A percentile compares a stretch with the other conserved stretches of the same genome.
phyloP scores from a whole-genome alignment of 2,329 filamentous ascomycete species.

The Fusarium begoniae region DNA sequence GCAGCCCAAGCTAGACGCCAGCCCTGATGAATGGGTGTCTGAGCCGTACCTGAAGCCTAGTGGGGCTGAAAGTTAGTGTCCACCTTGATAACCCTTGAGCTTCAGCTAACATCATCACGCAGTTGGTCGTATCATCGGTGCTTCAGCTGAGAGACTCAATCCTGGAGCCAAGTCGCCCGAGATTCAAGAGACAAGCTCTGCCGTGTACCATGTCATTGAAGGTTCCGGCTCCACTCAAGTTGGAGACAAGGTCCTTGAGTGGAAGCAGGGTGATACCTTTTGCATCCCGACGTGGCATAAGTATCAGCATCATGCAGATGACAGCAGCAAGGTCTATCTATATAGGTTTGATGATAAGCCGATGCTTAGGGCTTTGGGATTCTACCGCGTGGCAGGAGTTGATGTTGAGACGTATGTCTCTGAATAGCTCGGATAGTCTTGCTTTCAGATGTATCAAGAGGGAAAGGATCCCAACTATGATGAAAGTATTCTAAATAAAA shows the following conservation, averaged over 20 bases:
- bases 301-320: slow-evolving; percentile 57
- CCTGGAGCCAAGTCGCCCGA: slow-evolving; percentile 48
- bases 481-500: background rate
- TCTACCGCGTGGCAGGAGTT: slow-evolving; percentile 46
- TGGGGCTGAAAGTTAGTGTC: slow-evolving; percentile 43
- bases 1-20: slow-evolving; percentile 52
- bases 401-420: slow-evolving; percentile 26
- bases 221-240: slow-evolving; percentile 56
- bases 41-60: slow-evolving; percentile 47
- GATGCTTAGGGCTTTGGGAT: slow-evolving; percentile 61
- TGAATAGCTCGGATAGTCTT: background rate
- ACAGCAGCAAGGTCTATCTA: slow-evolving; percentile 53
- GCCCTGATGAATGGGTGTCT: background rate
- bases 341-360: slow-evolving; percentile 65
- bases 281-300: slow-evolving; percentile 62
- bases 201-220: slow-evolving; percentile 62
- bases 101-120: background rate
- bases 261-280: slow-evolving; percentile 64
- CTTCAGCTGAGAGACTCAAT: slow-evolving; percentile 55
- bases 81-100: background rate
- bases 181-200: slow-evolving; percentile 60
- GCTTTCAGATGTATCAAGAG: background rate
- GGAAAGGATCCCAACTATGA: no score
- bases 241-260: slow-evolving; percentile 46
- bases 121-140: slow-evolving; percentile 54